phyloP scores from a whole-genome alignment of 345 rosid species.

The Litchi chinensis region DNA sequence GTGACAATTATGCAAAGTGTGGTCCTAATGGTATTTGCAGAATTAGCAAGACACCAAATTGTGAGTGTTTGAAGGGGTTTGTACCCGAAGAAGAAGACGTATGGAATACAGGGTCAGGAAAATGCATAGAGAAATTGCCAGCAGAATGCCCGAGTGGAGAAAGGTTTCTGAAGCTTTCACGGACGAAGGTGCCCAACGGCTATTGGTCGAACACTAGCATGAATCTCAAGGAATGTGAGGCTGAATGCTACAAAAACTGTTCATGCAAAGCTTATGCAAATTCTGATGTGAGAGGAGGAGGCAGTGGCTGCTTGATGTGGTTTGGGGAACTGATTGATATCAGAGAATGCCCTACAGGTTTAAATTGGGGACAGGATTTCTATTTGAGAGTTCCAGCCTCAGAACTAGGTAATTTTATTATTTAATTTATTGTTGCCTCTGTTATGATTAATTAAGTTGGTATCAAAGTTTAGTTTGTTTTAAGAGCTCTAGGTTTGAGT shows the following conservation, averaged over 20 bases:
- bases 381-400: constrained; percentile 27
- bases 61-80: constrained; percentile 26
- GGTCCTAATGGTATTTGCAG: constrained; percentile 26
- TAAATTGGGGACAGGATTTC: constrained; percentile 27
- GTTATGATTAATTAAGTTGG: no score
- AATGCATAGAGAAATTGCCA: neutral
- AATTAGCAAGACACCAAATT: neutral
- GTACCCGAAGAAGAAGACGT: neutral
- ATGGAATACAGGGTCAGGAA: neutral
- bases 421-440: no score
- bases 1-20: constrained; percentile 33
- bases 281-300: constrained; percentile 20
- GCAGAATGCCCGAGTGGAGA: constrained; percentile 18
- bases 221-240: constrained; percentile 25
- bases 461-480: no score
- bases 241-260: constrained; percentile 31
- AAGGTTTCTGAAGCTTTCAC: constrained; percentile 2
- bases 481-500: no score
- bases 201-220: constrained; percentile 17
- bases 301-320: constrained; percentile 45
- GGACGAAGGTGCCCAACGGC: constrained; percentile 24
- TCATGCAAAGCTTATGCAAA: constrained; percentile 36
- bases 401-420: constrained; percentile 25
- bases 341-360: neutral
- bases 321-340: constrained; percentile 34